Conservation (phyloP, 495 filamentous ascomycete species). For the Chlorociboria aeruginascens region DNA sequence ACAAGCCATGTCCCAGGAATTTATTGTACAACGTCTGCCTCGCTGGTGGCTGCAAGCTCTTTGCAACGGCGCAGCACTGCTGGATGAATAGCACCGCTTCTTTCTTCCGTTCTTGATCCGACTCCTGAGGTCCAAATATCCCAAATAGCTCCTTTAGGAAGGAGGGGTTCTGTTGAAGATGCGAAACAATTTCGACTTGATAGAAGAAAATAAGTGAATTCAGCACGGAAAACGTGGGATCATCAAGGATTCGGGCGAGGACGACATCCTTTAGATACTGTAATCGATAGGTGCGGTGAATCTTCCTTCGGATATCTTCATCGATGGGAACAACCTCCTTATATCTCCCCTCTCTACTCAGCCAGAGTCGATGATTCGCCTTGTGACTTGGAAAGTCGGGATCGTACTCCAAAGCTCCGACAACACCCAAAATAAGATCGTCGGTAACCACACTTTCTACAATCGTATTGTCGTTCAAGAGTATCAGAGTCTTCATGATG, state of each 20-base stretch:
- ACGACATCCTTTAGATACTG: constrained; percentile 99
- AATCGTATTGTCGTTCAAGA: constrained; percentile 87
- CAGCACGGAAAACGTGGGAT: constrained; percentile 93
- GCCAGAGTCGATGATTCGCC: constrained; percentile 90
- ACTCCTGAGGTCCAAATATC: constrained; percentile 60
- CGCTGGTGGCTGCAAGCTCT: constrained; percentile 76
- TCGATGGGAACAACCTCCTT: constrained; percentile 94
- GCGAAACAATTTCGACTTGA: constrained; percentile 93
- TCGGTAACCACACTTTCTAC: constrained; percentile 91
- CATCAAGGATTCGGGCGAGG: constrained; percentile 87
- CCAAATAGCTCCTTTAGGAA: constrained; percentile 85
- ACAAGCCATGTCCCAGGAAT: constrained; percentile 78
- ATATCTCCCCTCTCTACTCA: constrained; percentile 76
- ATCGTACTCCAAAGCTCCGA: constrained; percentile 95
- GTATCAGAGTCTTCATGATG: constrained; percentile 92
- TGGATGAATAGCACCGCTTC: constrained; percentile 95
- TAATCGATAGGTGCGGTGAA: constrained; percentile 87
- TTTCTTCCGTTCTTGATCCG: constrained; percentile 64
- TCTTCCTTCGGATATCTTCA: constrained; percentile 69
- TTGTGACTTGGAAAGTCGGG: constrained; percentile 98
- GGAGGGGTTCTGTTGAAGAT: constrained; percentile 64
- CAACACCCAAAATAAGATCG: constrained; percentile 78
- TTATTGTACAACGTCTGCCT: constrained; percentile 75
- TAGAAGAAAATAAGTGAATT: constrained; percentile 99
- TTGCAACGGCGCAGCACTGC: constrained; percentile 88